Evolutionary conservation across 257 asterid genomes (phyloP).

Genomic region (Petunia axillaris): DNA sequence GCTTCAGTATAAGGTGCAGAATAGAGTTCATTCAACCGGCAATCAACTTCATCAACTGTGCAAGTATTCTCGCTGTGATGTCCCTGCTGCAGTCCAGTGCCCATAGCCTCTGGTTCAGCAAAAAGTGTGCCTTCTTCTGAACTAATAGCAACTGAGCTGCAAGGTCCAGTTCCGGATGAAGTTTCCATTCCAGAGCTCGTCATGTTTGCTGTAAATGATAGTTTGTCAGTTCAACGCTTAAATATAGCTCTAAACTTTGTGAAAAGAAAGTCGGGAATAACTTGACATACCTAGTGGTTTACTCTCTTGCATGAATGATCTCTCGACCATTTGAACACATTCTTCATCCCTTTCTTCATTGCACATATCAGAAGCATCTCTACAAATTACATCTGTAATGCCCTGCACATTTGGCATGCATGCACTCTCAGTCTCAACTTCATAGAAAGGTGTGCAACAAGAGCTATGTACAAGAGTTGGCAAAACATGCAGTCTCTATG

Average conservation of each 20-base stretch:
- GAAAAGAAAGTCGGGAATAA: background rate
- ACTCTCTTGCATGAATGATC: constrained; percentile 21
- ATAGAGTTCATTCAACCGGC: constrained; percentile 16
- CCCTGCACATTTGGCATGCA: constrained; percentile 40
- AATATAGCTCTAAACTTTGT: background rate
- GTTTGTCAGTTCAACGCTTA: constrained; percentile 16
- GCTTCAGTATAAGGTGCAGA: constrained; percentile 47
- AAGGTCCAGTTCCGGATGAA: constrained; percentile 21
- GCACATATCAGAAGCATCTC: constrained; percentile 36
- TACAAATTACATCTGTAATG: constrained; percentile 27
- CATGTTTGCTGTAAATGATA: constrained; percentile 19
- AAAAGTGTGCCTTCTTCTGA: constrained; percentile 21
- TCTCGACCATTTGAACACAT: constrained; percentile 8
- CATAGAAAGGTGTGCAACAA: constrained; percentile 61
- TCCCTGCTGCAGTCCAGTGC: constrained; percentile 29
- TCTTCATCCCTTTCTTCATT: constrained; percentile 45
- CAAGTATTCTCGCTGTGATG: constrained; percentile 37
- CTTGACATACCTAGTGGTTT: constrained; percentile 14
- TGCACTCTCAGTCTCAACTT: constrained; percentile 48
- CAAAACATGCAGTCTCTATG: constrained; percentile 20
- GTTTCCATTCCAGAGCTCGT: constrained; percentile 12
- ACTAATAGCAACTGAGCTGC: constrained; percentile 16
- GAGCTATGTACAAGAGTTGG: constrained; percentile 61
- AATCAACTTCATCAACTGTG: constrained; percentile 18
- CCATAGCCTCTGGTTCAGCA: constrained; percentile 2